phyloP scores from a whole-genome alignment of 2,329 filamentous ascomycete genomes.

The Pseudogymnoascus sp. region DNA sequence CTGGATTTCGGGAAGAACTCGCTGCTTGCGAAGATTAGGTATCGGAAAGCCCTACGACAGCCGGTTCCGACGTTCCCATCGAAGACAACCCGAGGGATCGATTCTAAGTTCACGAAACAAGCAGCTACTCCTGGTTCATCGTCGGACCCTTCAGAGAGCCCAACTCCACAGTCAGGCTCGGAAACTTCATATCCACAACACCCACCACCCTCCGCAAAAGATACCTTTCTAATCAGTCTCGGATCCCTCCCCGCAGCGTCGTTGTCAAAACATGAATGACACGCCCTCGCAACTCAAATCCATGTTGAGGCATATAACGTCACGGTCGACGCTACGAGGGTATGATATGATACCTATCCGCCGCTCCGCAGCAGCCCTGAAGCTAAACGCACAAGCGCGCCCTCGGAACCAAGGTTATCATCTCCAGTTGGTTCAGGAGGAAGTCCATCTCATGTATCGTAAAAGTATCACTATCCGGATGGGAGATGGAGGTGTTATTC shows the following conservation, averaged over 20 bases:
- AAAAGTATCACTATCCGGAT: background rate
- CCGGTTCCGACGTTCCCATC: background rate
- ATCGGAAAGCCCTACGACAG: background rate
- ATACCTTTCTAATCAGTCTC: no score
- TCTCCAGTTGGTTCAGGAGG: background rate
- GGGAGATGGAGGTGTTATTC: background rate
- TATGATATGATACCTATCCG: background rate
- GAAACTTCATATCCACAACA: no score
- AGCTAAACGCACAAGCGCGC: background rate
- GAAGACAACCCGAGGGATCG: background rate
- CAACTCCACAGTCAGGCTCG: background rate
- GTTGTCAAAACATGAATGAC: background rate
- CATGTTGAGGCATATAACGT: background rate
- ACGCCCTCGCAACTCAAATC: background rate
- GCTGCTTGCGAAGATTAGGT: background rate
- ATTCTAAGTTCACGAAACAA: background rate
- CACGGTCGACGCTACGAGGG: background rate
- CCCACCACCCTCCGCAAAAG: no score
- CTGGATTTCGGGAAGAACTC: background rate
- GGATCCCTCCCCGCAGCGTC: no score
- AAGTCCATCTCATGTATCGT: background rate
- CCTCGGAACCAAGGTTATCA: background rate
- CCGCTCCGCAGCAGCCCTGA: background rate
- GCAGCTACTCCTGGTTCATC: background rate
- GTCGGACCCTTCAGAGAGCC: background rate